Evolutionary conservation across 2,329 filamentous ascomycete genomes (phyloP).

Genomic region (Claviceps sp.): DNA sequence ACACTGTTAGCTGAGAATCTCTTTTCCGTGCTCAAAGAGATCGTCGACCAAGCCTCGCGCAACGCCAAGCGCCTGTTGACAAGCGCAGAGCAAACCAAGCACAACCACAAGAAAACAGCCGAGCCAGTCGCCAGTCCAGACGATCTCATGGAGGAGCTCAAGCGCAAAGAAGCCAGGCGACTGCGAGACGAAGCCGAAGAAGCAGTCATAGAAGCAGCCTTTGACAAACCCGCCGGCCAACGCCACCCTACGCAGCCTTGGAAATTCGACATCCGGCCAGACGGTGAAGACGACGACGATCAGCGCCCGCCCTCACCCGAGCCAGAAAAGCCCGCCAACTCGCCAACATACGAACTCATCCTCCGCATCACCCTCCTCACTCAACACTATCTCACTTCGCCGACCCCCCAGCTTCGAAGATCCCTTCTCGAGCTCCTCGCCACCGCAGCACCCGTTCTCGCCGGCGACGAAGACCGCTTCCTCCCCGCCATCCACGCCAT

Average conservation of each 20-base stretch:
- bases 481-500: conserved; percentile 79
- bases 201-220: conserved; percentile 7
- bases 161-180: conserved; percentile 34
- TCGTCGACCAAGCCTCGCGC: conserved; percentile 70
- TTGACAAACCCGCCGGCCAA: conserved; percentile 11
- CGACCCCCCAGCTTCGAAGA: conserved; percentile 63
- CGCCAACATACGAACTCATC: conserved; percentile 69
- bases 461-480: conserved; percentile 67
- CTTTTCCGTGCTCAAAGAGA: conserved; percentile 68
- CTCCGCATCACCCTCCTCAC: conserved; percentile 70
- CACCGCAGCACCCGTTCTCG: conserved; percentile 58
- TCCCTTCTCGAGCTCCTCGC: conserved; percentile 66
- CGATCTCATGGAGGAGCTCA: conserved; percentile 43
- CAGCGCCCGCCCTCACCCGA: conserved; percentile 18
- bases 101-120: conserved; percentile 29
- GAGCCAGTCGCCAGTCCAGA: conserved; percentile 23
- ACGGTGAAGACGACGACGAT: conserved; percentile 19
- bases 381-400: conserved; percentile 80
- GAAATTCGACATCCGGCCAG: conserved; percentile 18
- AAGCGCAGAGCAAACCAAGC: conserved; percentile 19
- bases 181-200: conserved; percentile 23
- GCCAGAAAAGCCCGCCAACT: conserved; percentile 48
- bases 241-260: conserved; percentile 23
- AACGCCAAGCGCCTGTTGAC: conserved; percentile 35
- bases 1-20: conserved; percentile 71